Evolutionary conservation across 2,329 filamentous ascomycete species (phyloP).

Genomic region (Lasiodiplodia hormozganensis): DNA sequence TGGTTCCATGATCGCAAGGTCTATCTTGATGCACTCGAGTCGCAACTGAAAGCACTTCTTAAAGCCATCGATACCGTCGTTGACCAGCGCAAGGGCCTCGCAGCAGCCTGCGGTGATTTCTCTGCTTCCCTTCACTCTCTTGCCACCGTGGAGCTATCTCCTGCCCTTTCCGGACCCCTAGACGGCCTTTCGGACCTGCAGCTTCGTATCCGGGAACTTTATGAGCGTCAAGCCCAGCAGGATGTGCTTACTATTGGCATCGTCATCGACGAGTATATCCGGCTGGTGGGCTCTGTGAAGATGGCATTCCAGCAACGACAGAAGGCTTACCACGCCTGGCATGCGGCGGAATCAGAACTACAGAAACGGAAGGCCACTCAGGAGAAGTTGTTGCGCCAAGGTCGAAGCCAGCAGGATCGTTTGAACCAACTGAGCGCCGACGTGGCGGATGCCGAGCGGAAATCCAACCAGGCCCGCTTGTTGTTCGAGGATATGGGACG

Average conservation of each 20-base stretch:
- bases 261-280: slow-evolving; percentile 97
- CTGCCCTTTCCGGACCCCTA: slow-evolving; percentile 83
- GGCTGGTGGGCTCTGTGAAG: slow-evolving; percentile 93
- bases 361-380: slow-evolving; percentile 88
- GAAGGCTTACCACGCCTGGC: slow-evolving; percentile 95
- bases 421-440: slow-evolving; percentile 91
- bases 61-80: slow-evolving; percentile 96
- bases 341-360: slow-evolving; percentile 85
- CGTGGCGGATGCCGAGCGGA: slow-evolving; percentile 92
- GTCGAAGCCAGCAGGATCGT: slow-evolving; percentile 93
- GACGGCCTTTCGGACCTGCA: slow-evolving; percentile 93
- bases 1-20: slow-evolving; percentile 98
- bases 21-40: slow-evolving; percentile 92
- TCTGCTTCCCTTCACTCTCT: slow-evolving; percentile 91
- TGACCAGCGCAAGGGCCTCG: slow-evolving; percentile 87
- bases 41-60: slow-evolving; percentile 84
- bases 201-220: slow-evolving; percentile 90
- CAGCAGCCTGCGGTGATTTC: slow-evolving; percentile 92
- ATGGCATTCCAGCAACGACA: slow-evolving; percentile 90
- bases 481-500: slow-evolving; percentile 98
- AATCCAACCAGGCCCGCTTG: slow-evolving; percentile 86
- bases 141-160: slow-evolving; percentile 90
- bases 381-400: slow-evolving; percentile 94
- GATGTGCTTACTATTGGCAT: slow-evolving; percentile 96
- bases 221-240: slow-evolving; percentile 95